Evolutionary conservation across 441 rosid species (phyloP), one percentile per base, ranked within the genome.

Genomic region (Adansonia grandidieri): DNA sequence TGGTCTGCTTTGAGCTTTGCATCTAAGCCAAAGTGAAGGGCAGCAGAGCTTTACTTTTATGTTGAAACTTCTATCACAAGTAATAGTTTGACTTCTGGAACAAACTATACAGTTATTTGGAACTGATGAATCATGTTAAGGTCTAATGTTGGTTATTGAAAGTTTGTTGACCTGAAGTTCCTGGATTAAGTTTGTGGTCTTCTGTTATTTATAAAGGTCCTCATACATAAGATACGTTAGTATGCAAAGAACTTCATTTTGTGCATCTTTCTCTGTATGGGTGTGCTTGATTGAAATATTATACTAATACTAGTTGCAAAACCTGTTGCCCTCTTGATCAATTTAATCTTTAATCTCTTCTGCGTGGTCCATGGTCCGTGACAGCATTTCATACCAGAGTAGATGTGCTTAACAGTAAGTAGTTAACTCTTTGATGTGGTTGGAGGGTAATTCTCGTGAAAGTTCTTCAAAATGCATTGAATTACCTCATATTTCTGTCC

Each of bases 81-180:
- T 14, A 64, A 64, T 67, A 9, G 71, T 67, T 44, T 67, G 71
- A 65, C 19, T 9, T 44, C 53, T 44, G 71, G 15, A 67, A 67
- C 53, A 19, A 67, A 67, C 19, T 48, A 50, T 24, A 10, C 19
- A 4, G 42, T 69, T 48, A 47, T 13, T 63, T 4, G 6, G 58
- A 69, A 42, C 42, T 69, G 57, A 48, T 48, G 73, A 48, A 13
- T 48, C 42, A 42, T 65, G 14, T 65, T 14, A 32, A 6, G 17
- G 68, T 61, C 9, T 7, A 15, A 1, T 13, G 32, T 20, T 44
- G 15, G 28, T 42, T n/a, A 22, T 15, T 40, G 28, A 17, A 17
- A 42, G 24, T 66, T 64, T 64, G 28, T 9, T 45, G 7, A 10
- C 9, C n/a, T 19, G 9, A 15, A 22, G 4, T 64, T 64, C 69